Evolutionary conservation across 805 yeast genomes (phyloP).

Genomic region (Ogataea thermomethanolica): DNA sequence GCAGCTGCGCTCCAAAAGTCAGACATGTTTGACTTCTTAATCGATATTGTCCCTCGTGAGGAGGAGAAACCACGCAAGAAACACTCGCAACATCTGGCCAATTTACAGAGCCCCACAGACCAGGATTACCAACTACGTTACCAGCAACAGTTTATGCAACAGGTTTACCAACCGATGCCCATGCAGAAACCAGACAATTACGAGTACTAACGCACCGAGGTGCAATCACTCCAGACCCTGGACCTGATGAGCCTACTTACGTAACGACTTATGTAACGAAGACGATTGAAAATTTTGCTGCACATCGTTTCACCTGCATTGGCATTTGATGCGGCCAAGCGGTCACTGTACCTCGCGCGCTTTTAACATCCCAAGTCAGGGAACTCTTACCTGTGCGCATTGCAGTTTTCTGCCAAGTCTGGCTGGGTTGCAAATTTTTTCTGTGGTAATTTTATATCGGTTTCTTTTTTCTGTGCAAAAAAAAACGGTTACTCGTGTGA

Average conservation of each 20-base stretch:
- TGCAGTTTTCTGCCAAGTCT: too few relatives aligned
- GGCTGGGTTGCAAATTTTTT: too few relatives aligned
- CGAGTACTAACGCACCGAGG: slow-evolving; percentile 3
- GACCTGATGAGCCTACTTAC: neutral
- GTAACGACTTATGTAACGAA: slow-evolving; percentile 5
- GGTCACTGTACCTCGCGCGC: too few relatives aligned
- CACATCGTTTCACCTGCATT: too few relatives aligned
- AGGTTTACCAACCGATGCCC: slow-evolving; percentile 14
- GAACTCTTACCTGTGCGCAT: too few relatives aligned
- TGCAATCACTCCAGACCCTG: too few relatives aligned
- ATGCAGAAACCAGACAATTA: slow-evolving; percentile 8
- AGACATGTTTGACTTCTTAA: slow-evolving; percentile 96
- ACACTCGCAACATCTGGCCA: slow-evolving; percentile 23
- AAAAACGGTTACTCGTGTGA: slow-evolving; percentile 19
- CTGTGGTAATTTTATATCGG: neutral
- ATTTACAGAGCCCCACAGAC: slow-evolving; percentile 15
- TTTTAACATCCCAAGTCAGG: too few relatives aligned
- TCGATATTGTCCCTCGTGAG: slow-evolving; percentile 93
- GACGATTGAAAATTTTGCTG: too few relatives aligned
- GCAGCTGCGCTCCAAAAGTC: slow-evolving; percentile 92
- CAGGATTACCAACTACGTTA: slow-evolving; percentile 22
- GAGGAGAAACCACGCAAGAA: slow-evolving; percentile 55
- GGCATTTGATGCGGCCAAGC: too few relatives aligned
- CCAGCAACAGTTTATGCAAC: slow-evolving; percentile 19
- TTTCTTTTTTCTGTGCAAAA: slow-evolving; percentile 23